phyloP scores from a whole-genome alignment of 2,329 filamentous ascomycete species.

The Cytospora schulzeri region DNA sequence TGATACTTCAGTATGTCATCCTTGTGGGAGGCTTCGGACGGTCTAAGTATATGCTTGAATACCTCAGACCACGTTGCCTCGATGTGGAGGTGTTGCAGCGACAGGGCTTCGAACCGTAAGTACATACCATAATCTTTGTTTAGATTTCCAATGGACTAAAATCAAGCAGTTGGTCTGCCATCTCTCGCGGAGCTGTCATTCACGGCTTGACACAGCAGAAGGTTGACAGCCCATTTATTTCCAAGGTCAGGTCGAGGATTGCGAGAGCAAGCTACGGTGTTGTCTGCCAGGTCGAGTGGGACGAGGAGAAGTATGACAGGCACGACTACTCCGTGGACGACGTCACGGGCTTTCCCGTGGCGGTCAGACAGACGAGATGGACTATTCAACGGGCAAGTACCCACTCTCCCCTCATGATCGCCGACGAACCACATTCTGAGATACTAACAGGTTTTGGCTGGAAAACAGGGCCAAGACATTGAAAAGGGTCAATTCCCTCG shows the following conservation, averaged over 20 bases:
- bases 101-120: conserved; percentile 39
- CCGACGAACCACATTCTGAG: neutral
- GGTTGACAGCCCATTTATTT: neutral
- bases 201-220: conserved; percentile 16
- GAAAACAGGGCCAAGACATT: conserved; percentile 13
- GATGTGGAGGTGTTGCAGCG: conserved; percentile 36
- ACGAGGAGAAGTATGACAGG: conserved; percentile 1
- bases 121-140: neutral
- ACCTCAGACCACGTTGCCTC: conserved; percentile 17
- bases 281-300: neutral
- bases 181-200: conserved; percentile 31
- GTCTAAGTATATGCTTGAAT: conserved; percentile 34
- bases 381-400: conserved; percentile 24
- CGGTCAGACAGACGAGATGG: conserved; percentile 29
- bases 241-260: conserved; percentile 23
- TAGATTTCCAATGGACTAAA: neutral
- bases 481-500: neutral
- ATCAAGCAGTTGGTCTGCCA: conserved; percentile 29
- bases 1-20: conserved; percentile 38
- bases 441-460: neutral
- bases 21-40: conserved; percentile 45
- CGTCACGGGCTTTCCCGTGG: neutral
- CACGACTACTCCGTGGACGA: conserved; percentile 16
- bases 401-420: no score
- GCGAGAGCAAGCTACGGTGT: conserved; percentile 28